phyloP scores from a whole-genome alignment of 2,329 filamentous ascomycete species.

The Pyrenophora graminea region DNA sequence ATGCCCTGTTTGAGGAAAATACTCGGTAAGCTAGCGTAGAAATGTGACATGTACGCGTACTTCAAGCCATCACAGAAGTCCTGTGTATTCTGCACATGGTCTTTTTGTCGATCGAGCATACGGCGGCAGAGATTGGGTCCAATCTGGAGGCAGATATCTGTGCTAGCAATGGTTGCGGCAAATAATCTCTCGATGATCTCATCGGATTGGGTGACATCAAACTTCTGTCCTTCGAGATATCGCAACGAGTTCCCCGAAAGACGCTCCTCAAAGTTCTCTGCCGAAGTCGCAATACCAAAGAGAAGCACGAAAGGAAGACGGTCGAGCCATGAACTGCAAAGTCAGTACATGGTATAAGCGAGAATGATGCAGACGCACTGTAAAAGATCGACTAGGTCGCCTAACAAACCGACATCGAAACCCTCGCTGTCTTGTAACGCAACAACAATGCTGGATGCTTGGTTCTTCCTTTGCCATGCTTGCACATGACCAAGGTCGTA shows the following conservation, averaged over 20 bases:
- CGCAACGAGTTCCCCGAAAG: conserved; percentile 70
- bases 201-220: conserved; percentile 75
- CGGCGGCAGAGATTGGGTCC: conserved; percentile 66
- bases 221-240: conserved; percentile 70
- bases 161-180: conserved; percentile 64
- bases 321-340: conserved; percentile 66
- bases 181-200: conserved; percentile 76
- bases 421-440: conserved; percentile 82
- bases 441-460: conserved; percentile 66
- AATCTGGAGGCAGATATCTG: conserved; percentile 62
- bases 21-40: conserved; percentile 76
- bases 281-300: conserved; percentile 80
- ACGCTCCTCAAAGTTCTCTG: conserved; percentile 77
- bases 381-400: conserved; percentile 71
- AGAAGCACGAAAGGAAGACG: conserved; percentile 77
- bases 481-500: conserved; percentile 77
- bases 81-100: conserved; percentile 77
- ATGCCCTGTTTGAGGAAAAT: conserved; percentile 58
- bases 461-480: conserved; percentile 60
- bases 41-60: conserved; percentile 87
- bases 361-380: conserved; percentile 54
- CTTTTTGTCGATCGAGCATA: conserved; percentile 72
- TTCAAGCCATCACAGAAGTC: conserved; percentile 70
- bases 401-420: conserved; percentile 73
- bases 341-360: conserved; percentile 22